Conservation (phyloP, 2,329 filamentous ascomycete species). For the Neofusicoccum umdonicola region DNA sequence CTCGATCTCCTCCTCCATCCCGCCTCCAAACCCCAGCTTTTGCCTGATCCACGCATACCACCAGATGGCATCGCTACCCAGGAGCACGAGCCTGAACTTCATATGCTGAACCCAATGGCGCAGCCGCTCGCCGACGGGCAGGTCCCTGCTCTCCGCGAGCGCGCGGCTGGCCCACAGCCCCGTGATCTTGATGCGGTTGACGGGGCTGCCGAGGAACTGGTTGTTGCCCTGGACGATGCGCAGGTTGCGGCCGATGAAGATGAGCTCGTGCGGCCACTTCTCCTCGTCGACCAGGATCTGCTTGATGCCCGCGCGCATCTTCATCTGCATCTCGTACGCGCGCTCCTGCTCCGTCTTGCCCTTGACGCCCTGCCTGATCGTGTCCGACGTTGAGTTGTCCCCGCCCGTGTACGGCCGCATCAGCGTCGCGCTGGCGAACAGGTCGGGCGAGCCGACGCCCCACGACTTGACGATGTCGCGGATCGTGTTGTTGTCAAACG, state of each 20-base stretch:
- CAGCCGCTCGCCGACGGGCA: slow-evolving; percentile 62
- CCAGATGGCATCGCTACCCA: slow-evolving; percentile 77
- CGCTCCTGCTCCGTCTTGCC: slow-evolving; percentile 56
- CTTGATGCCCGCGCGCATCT: slow-evolving; percentile 69
- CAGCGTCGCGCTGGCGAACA: slow-evolving; percentile 88
- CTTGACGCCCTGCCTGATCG: slow-evolving; percentile 53
- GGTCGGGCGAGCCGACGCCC: slow-evolving; percentile 85
- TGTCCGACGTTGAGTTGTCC: slow-evolving; percentile 62
- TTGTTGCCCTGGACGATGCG: slow-evolving; percentile 93
- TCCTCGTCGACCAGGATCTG: slow-evolving; percentile 80
- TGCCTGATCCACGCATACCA: slow-evolving; percentile 78
- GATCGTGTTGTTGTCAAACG: slow-evolving; percentile 85
- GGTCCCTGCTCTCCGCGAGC: slow-evolving; percentile 70
- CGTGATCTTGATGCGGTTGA: slow-evolving; percentile 91
- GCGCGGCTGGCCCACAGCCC: slow-evolving; percentile 84
- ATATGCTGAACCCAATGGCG: slow-evolving; percentile 73
- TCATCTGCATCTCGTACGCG: slow-evolving; percentile 77
- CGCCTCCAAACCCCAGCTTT: slow-evolving; percentile 70
- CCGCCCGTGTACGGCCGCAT: slow-evolving; percentile 90
- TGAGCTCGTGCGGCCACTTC: slow-evolving; percentile 84
- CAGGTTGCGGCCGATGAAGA: slow-evolving; percentile 90
- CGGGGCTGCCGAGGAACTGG: slow-evolving; percentile 82
- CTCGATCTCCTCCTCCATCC: slow-evolving; percentile 95
- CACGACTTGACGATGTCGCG: slow-evolving; percentile 69
- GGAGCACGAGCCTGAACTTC: slow-evolving; percentile 75